Conservation (phyloP, 2,329 filamentous ascomycete species). For the Harringtonia aguacate region DNA sequence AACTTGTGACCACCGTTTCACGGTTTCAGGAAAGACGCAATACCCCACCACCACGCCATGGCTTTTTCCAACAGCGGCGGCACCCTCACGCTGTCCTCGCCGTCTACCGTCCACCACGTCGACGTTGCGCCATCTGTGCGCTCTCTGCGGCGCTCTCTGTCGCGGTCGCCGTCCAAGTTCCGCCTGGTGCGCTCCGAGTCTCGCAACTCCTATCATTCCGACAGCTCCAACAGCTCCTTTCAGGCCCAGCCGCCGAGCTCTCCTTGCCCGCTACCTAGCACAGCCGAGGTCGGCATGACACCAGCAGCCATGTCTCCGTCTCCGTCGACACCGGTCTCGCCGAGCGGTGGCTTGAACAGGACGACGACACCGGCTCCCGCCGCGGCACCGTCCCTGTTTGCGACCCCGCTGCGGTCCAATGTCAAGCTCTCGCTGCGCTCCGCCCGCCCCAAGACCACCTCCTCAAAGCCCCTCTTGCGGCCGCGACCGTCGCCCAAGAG, state of each 20-base stretch:
- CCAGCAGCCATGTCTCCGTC: background rate
- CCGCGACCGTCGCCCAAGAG: conserved; percentile 66
- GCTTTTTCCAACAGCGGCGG: conserved; percentile 51
- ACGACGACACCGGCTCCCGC: no score
- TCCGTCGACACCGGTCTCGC: no score
- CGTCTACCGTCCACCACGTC: conserved; percentile 71
- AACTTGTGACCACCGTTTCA: no score
- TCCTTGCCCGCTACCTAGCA: conserved; percentile 27
- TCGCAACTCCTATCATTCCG: conserved; percentile 35
- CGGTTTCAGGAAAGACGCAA: background rate
- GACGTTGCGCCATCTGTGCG: conserved; percentile 68
- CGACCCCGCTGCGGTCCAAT: conserved; percentile 55
- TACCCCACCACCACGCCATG: conserved; percentile 24
- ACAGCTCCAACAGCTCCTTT: conserved; percentile 44
- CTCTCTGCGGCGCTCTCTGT: conserved; percentile 77
- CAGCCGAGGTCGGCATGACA: conserved; percentile 8
- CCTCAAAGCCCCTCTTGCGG: conserved; percentile 44
- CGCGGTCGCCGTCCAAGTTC: conserved; percentile 89
- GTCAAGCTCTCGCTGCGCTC: conserved; percentile 57
- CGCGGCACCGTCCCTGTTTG: conserved; percentile 36
- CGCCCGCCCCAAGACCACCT: conserved; percentile 47
- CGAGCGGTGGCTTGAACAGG: no score
- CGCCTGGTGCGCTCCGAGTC: conserved; percentile 43
- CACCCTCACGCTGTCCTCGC: conserved; percentile 77
- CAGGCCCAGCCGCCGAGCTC: conserved; percentile 42